Evolutionary conservation across 2,329 filamentous ascomycete genomes (phyloP).

Genomic region (Arthrobotrys iridis): DNA sequence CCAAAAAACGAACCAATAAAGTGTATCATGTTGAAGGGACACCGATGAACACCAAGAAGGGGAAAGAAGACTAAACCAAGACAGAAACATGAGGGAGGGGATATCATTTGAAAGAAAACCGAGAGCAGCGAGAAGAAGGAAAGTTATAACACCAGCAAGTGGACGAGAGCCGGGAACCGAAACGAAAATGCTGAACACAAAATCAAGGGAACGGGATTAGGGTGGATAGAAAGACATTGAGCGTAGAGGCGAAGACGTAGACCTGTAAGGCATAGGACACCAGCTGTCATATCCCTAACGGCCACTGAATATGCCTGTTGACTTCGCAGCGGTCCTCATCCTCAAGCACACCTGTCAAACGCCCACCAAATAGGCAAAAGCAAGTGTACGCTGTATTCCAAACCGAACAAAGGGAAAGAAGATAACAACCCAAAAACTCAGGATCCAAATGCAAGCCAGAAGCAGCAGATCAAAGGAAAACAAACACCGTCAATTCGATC

Average conservation of each 20-base stretch:
- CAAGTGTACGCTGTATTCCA: constrained; percentile 21
- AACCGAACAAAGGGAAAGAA: constrained; percentile 23
- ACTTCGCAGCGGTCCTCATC: not conserved
- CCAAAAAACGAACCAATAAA: not conserved
- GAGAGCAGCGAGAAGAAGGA: constrained; percentile 5
- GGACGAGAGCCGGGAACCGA: not conserved
- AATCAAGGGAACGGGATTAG: not conserved
- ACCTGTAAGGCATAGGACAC: not conserved
- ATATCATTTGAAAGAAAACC: constrained; percentile 7
- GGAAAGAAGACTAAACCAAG: not conserved
- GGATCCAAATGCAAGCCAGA: not conserved
- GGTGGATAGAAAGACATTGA: not conserved
- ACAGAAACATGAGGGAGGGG: not conserved
- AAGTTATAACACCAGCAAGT: constrained; percentile 5
- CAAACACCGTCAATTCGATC: not conserved
- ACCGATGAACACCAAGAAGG: constrained; percentile 6
- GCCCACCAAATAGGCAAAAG: not conserved
- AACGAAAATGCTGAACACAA: constrained; percentile 8
- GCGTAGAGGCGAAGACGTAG: not conserved
- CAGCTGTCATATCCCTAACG: not conserved
- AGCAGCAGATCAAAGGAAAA: not conserved
- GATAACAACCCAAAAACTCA: not conserved
- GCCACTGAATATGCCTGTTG: not conserved
- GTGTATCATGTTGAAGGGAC: constrained; percentile 19
- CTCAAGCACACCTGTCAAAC: not conserved